Conservation (phyloP, 495 filamentous ascomycete genomes). For the Sphaerosporella brunnea region DNA sequence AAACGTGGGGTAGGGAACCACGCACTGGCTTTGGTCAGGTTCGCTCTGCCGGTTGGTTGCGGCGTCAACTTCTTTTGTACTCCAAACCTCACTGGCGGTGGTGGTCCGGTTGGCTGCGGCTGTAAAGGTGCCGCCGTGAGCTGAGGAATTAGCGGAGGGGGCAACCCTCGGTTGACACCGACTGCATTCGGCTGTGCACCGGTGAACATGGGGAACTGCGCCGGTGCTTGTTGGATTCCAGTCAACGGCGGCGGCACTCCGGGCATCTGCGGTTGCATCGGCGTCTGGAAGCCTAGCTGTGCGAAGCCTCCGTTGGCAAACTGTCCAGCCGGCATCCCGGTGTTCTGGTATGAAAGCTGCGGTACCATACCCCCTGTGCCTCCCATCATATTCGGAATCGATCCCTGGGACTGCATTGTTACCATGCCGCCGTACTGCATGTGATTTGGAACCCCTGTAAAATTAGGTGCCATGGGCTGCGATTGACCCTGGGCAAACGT, state of each 20-base stretch:
- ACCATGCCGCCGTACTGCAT: not conserved
- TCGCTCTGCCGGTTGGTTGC: slow-evolving; percentile 84
- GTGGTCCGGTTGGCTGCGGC: slow-evolving; percentile 60
- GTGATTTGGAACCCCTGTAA: slow-evolving; percentile 44
- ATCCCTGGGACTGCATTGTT: not conserved
- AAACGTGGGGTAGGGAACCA: slow-evolving; percentile 23
- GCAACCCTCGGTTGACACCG: slow-evolving; percentile 21
- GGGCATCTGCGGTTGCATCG: slow-evolving; percentile 29
- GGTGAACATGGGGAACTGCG: not conserved
- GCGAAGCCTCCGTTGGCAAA: not conserved
- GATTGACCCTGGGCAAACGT: slow-evolving; percentile 52
- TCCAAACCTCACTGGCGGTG: slow-evolving; percentile 79
- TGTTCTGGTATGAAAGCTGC: slow-evolving; percentile 34
- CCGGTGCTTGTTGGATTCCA: not conserved
- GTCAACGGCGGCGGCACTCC: slow-evolving; percentile 21
- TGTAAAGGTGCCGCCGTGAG: slow-evolving; percentile 26
- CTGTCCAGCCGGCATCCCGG: slow-evolving; percentile 25
- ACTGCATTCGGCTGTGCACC: not conserved
- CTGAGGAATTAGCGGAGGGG: slow-evolving; percentile 39
- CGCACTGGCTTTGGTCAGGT: slow-evolving; percentile 89
- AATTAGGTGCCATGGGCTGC: slow-evolving; percentile 63
- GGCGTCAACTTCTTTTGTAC: slow-evolving; percentile 61
- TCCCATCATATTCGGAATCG: slow-evolving; percentile 22
- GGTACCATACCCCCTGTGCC: slow-evolving; percentile 48
- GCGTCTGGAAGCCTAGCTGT: not conserved